These are phyloP conservation scores for Xerocomus potaroensis DNA, from an alignment of 768 basidiomycete genomes.

Conservation along the genomic window DNA sequence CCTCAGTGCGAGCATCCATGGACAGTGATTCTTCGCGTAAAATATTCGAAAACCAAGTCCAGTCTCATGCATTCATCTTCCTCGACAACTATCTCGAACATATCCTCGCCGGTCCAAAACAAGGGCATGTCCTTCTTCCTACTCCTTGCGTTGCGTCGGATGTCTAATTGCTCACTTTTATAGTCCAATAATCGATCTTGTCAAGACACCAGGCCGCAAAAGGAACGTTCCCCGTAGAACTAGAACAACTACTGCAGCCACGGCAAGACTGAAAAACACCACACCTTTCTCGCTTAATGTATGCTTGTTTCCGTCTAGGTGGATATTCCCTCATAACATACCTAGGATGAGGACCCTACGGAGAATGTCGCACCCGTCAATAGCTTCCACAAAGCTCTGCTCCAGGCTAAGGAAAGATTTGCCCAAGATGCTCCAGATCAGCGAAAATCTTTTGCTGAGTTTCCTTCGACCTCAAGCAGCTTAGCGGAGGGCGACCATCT, in stretches of 20 bases:
- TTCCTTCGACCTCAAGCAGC: neutral
- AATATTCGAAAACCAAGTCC: constrained; percentile 68
- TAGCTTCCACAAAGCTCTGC: constrained; percentile 44
- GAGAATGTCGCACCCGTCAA: constrained; percentile 45
- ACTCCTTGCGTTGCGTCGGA: neutral
- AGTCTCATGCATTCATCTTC: constrained; percentile 72
- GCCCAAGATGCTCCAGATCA: neutral
- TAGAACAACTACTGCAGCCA: constrained; percentile 36
- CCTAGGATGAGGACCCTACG: constrained; percentile 31
- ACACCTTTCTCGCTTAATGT: constrained; percentile 47
- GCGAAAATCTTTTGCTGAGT: neutral
- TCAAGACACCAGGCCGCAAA: constrained; percentile 80
- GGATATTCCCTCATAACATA: constrained; percentile 9
- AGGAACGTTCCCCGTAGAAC: constrained; percentile 51
- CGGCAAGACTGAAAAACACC: constrained; percentile 43
- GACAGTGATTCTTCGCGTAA: constrained; percentile 67
- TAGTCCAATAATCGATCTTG: constrained; percentile 72
- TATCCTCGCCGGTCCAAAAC: constrained; percentile 60
- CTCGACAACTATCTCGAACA: constrained; percentile 73
- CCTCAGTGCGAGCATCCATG: constrained; percentile 64
- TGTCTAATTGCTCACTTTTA: neutral
- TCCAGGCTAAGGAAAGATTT: constrained; percentile 29
- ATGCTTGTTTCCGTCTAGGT: constrained; percentile 4
- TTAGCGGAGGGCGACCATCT: neutral
- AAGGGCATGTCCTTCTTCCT: constrained; percentile 47